Conservation (phyloP, 2,329 filamentous ascomycete species). For the Pestalotiopsis sp. region DNA sequence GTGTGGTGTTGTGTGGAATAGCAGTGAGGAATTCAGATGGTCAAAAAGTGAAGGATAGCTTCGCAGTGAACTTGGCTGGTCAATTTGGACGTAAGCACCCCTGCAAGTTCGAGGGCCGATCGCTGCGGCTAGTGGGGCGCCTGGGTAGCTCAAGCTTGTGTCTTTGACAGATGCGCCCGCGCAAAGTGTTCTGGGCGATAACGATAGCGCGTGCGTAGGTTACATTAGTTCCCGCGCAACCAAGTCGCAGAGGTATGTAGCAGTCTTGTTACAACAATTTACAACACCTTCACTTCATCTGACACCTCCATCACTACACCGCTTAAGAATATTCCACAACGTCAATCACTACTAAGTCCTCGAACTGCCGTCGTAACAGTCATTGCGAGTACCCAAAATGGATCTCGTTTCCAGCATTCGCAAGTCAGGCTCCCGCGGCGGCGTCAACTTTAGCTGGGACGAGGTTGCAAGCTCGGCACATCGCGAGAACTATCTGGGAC, state of each 20-base stretch:
- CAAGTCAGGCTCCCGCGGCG: slow-evolving; percentile 88
- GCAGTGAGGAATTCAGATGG: background rate
- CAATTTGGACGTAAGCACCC: background rate
- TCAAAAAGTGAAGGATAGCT: background rate
- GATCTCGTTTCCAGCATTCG: slow-evolving; percentile 91
- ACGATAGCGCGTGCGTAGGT: background rate
- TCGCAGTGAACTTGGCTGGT: background rate
- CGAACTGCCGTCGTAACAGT: no score
- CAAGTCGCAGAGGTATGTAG: background rate
- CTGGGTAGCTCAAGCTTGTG: background rate
- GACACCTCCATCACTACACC: background rate
- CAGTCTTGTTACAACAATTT: background rate
- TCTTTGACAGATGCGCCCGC: background rate
- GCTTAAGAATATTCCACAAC: no score
- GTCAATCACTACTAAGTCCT: no score
- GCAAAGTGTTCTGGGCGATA: background rate
- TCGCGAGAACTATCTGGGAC: slow-evolving; percentile 87
- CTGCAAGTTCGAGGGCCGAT: background rate
- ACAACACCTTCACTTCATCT: background rate
- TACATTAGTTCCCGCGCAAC: background rate
- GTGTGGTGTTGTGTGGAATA: background rate
- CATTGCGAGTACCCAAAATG: slow-evolving; percentile 55
- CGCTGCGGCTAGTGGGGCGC: background rate
- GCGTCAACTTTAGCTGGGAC: slow-evolving; percentile 95
- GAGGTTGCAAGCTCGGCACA: slow-evolving; percentile 86